Evolutionary conservation across 176 grass and related monocot species (phyloP), one percentile per base, ranked within the genome.

Genomic region (Avena insularis): DNA sequence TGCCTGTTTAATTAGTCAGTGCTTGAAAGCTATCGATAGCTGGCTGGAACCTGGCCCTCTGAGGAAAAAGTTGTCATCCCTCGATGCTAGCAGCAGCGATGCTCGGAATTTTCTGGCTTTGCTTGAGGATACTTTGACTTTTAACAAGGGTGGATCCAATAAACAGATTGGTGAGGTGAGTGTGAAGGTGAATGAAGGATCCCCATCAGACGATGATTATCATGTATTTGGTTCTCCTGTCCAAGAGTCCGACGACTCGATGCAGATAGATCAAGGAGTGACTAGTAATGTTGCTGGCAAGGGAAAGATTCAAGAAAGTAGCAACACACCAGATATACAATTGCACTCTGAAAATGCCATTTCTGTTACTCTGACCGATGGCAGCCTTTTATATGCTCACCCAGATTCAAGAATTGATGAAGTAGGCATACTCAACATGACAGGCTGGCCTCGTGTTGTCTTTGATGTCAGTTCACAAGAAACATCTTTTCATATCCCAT

Each of bases 401-500:
- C 66, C 92, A 45, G 83, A 89, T 88, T 81, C 87, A 83, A 90
- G 90, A 91, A 82, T 84, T 23, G 90, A 94, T 75, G 94, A 90
- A 82, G 56, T 88, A 79, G 86, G 92, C 79, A 87, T 97, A 76
- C 85, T 99, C 46, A 93, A 90, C 75, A 82, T 86, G 71, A 77
- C 60, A 64, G 78, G 73, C 36, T 99, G 97, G 97, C 94, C 94
- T 71, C 91, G 86, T 87, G 85, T 97, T 35, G 79, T 89, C 70
- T 99, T 94, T 77, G 97, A 99, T 79, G 92, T 99, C 54, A 92
- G 94, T 83, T 97, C 92, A 78, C 97, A 99, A 83, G 97, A 94
- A 87, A 97, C 90, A 81, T 99, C 94, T 79, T 96, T 99, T 65
- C 97, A 99, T 84, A 93, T 99, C 68, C 97, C 97, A 78, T 87